Evolutionary conservation across 2,329 filamentous ascomycete species (phyloP), one percentile per base, ranked within the genome.

Genomic region (Arthrocladium fulminans): DNA sequence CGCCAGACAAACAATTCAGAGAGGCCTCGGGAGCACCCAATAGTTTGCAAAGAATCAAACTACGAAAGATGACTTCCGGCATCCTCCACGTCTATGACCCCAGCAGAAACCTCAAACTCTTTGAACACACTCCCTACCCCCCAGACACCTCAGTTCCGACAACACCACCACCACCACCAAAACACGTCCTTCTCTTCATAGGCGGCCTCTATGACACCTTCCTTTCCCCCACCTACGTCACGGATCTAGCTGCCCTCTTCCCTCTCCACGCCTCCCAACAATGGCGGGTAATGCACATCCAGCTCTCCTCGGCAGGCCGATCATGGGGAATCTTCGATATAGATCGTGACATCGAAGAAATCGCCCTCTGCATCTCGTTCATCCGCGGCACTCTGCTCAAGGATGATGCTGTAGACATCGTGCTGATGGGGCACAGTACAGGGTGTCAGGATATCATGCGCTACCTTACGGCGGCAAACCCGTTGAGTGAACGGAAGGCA

Each of bases 361-460:
- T 81, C 19, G 72, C 63, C 0, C 61, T 69, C 48, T 73, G 74
- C 51, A 72, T 80, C 1, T 48, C 63, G 10, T 79, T 77, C 53
- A 71, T 80, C 51, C 66, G 65, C 10, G 49, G 62, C 8, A 32
- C 19, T 9, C 39, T 48, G 3, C 15, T n/a, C 37, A 32, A 23
- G 8, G 17, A 41, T 24, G 23, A 17, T n/a, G 41, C 17, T n/a
- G 3, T 35, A 37, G 25, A 45, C 35, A 30, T 48, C 15, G 76
- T 83, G 22, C 62, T 85, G 12, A 80, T 86, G 76, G 82, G 82
- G 2, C 80, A 84, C 57, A 81, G 77, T 1, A 86, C 82, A 0
- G 82, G 82, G 0, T 83, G 77, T 56, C 82, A 86, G 62, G 81
- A 84, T 60, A 72, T 79, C 10, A 73, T 85, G 66, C 76, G 83